Evolutionary conservation across 768 basidiomycete species (phyloP).

Genomic region (Lactifluus pinguis): DNA sequence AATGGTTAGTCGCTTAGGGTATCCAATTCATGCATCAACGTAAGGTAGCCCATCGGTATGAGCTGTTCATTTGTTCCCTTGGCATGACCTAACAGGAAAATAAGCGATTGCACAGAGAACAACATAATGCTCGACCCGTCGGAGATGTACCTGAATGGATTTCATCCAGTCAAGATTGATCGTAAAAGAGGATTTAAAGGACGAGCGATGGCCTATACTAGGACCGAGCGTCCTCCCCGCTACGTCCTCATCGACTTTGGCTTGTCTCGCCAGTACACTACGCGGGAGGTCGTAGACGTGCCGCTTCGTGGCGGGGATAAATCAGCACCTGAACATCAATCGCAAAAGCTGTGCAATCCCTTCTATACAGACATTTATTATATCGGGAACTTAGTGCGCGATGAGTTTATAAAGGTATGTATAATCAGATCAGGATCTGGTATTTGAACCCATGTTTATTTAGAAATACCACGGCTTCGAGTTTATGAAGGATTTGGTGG

Average conservation of each 20-base stretch:
- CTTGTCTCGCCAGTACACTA: slow-evolving; percentile 21
- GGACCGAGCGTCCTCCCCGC: slow-evolving; percentile 23
- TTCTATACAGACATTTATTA: slow-evolving; percentile 31
- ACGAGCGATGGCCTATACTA: slow-evolving; percentile 17
- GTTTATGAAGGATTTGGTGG: slow-evolving; percentile 24
- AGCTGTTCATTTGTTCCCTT: background rate
- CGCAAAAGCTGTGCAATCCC: slow-evolving; percentile 21
- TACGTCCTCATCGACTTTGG: slow-evolving; percentile 27
- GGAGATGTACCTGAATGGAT: slow-evolving; percentile 23
- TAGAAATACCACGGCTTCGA: slow-evolving; percentile 21
- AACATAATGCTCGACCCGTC: slow-evolving; percentile 26
- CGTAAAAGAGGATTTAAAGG: slow-evolving; percentile 22
- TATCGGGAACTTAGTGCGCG: slow-evolving; percentile 27
- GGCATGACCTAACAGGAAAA: background rate
- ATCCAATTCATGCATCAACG: slow-evolving; percentile 21
- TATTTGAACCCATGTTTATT: background rate
- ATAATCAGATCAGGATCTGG: background rate
- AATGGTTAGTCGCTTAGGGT: slow-evolving; percentile 12
- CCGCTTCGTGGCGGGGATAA: slow-evolving; percentile 36
- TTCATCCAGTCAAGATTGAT: slow-evolving; percentile 21
- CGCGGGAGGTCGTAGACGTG: slow-evolving; percentile 22
- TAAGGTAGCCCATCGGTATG: slow-evolving; percentile 26
- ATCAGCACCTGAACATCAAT: slow-evolving; percentile 28
- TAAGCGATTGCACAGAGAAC: slow-evolving; percentile 15
- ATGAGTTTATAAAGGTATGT: slow-evolving; percentile 24